Percentiles rank a stretch among this genome's conserved stretches.
Evolutionary conservation across 331 rosid genomes (phyloP).

Genomic region (Rhamnella rubrinervis): DNA sequence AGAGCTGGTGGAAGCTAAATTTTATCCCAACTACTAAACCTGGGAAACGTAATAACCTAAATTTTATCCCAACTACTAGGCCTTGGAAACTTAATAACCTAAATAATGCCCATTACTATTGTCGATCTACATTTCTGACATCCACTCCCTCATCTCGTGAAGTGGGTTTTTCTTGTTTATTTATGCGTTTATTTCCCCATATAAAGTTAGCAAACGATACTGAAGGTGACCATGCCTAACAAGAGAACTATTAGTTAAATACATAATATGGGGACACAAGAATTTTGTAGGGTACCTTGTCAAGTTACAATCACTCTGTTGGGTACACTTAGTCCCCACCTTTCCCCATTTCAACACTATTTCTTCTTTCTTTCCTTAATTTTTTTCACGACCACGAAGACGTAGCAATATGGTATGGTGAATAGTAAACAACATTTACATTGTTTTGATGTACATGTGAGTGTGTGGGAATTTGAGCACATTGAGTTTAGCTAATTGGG

Average conservation of each 20-base stretch:
- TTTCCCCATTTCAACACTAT: neutral
- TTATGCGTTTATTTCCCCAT: neutral
- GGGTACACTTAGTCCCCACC: neutral
- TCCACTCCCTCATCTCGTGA: neutral
- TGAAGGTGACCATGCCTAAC: neutral
- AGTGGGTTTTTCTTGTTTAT: neutral
- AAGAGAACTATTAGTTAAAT: neutral
- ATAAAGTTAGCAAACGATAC: neutral
- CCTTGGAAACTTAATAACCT: constrained; percentile 3
- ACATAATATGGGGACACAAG: neutral
- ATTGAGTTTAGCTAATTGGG: neutral
- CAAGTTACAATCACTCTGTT: neutral
- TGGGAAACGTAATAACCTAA: constrained; percentile 1
- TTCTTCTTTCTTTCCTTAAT: neutral
- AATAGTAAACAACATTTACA: too few relatives aligned
- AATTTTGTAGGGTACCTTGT: neutral
- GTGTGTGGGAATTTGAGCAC: too few relatives aligned
- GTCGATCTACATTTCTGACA: constrained; percentile 20
- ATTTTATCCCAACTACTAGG: constrained; percentile 9
- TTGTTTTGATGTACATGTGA: too few relatives aligned
- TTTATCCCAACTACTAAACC: constrained; percentile 10
- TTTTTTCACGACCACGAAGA: neutral
- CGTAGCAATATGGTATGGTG: too few relatives aligned
- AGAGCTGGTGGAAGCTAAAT: constrained; percentile 23
- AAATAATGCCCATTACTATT: neutral